Percentiles rank a stretch among this genome's conserved stretches.
These are phyloP conservation scores for Ramichloridium luteum DNA, from an alignment of 2,329 filamentous ascomycete species.

Conservation along the genomic window DNA sequence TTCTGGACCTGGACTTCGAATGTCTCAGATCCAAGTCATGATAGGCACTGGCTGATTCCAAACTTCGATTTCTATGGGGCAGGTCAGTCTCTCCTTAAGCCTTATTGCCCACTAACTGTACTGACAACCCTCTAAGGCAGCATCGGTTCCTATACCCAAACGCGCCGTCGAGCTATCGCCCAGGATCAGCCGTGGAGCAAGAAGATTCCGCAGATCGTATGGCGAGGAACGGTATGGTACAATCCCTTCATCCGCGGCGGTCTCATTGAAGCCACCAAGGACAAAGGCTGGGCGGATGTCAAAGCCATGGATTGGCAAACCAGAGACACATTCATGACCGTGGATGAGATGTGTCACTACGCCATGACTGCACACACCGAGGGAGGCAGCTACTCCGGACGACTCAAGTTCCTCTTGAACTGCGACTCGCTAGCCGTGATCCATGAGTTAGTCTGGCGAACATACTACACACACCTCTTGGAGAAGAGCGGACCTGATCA, in stretches of 20 bases:
- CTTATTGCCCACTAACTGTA: too few species aligned
- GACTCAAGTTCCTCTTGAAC: conserved; percentile 20
- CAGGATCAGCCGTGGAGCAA: conserved; percentile 10
- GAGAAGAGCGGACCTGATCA: conserved; percentile 14
- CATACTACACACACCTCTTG: conserved; percentile 19
- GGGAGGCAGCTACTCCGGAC: conserved; percentile 18
- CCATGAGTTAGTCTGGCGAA: conserved; percentile 18
- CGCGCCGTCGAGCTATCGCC: conserved; percentile 8
- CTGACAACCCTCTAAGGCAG: conserved; percentile 23
- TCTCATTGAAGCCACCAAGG: conserved; percentile 18
- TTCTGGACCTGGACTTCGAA: conserved; percentile 15
- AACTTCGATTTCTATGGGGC: conserved; percentile 41
- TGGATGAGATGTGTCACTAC: conserved; percentile 18
- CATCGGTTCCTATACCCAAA: conserved; percentile 2
- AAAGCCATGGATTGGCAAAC: conserved; percentile 14
- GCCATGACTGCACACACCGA: conserved; percentile 21
- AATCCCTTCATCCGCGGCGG: conserved; percentile 16
- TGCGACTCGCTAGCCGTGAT: conserved; percentile 19
- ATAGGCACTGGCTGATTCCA: conserved; percentile 38
- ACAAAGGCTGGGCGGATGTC: conserved; percentile 27
- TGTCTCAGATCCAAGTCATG: conserved; percentile 18
- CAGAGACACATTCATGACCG: conserved; percentile 7
- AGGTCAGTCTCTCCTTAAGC: conserved; percentile 9
- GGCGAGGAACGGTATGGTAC: conserved; percentile 17
- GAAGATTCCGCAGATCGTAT: conserved; percentile 18